Percentiles rank a stretch among this genome's conserved stretches.
Conservation (phyloP, 805 yeast genomes). For the Yarrowia sp. region DNA sequence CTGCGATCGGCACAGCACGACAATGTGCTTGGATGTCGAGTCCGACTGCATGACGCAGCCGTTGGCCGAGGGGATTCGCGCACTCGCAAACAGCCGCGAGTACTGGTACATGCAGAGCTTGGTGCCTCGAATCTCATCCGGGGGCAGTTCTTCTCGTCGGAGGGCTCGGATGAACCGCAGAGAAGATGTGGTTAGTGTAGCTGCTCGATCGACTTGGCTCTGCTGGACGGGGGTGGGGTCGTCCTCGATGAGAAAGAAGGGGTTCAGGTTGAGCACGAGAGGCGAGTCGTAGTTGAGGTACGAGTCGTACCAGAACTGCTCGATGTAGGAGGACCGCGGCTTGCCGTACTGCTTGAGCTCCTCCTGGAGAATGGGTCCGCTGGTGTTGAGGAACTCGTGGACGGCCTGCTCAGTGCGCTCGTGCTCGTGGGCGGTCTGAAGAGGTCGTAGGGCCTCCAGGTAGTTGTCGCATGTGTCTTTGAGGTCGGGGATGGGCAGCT, state of each 20-base stretch:
- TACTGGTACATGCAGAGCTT: constrained; percentile 88
- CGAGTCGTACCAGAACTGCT: constrained; percentile 92
- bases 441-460: constrained; percentile 65
- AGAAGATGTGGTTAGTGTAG: constrained; percentile 71
- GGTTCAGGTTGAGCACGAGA: constrained; percentile 87
- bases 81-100: constrained; percentile 78
- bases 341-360: constrained; percentile 61
- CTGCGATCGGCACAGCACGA: constrained; percentile 80
- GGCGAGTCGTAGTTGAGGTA: constrained; percentile 76
- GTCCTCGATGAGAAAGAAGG: constrained; percentile 85
- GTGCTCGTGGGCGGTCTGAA: constrained; percentile 77
- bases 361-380: constrained; percentile 59
- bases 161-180: constrained; percentile 77
- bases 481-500: constrained; percentile 79
- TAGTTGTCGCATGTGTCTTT: constrained; percentile 65
- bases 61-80: constrained; percentile 76
- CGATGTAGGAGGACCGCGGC: constrained; percentile 75
- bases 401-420: constrained; percentile 59
- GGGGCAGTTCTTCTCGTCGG: constrained; percentile 68
- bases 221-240: constrained; percentile 69
- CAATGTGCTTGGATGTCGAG: constrained; percentile 69
- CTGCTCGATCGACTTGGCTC: constrained; percentile 75
- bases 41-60: constrained; percentile 89
- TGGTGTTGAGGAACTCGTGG: constrained; percentile 51
- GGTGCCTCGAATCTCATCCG: constrained; percentile 63